Percentiles rank a stretch among this genome's conserved stretches.
phyloP scores from a whole-genome alignment of 2,329 filamentous ascomycete genomes.

The Cladosporium colombiae region DNA sequence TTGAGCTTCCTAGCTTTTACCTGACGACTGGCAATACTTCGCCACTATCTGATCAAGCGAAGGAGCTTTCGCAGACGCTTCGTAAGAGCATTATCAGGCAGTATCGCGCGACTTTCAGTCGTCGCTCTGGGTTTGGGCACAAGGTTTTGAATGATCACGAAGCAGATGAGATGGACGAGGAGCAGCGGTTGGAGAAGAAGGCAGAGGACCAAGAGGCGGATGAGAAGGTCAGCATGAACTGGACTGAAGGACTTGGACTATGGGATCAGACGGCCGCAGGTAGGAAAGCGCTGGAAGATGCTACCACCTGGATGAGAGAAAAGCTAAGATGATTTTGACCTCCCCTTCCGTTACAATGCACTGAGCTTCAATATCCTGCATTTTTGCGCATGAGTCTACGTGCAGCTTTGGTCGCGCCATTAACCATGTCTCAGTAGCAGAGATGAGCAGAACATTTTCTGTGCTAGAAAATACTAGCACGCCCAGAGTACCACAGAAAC shows the following conservation, averaged over 20 bases:
- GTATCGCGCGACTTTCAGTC: conserved; percentile 6
- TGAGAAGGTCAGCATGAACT: conserved; percentile 37
- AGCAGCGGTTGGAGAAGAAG: conserved; percentile 39
- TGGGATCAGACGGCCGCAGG: conserved; percentile 28
- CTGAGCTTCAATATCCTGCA: neutral
- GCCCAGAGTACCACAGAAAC: too few species aligned
- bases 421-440: neutral
- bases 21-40: conserved; percentile 43
- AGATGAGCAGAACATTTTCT: too few species aligned
- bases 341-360: neutral
- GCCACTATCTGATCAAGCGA: conserved; percentile 42
- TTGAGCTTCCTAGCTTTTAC: conserved; percentile 45
- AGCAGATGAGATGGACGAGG: conserved; percentile 28
- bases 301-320: conserved; percentile 27
- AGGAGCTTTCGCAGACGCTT: conserved; percentile 44
- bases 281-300: conserved; percentile 24
- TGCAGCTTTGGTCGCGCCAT: neutral
- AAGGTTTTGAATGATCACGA: conserved; percentile 29
- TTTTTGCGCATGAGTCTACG: neutral
- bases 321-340: conserved; percentile 14
- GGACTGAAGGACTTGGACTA: conserved; percentile 25
- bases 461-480: too few species aligned
- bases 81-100: conserved; percentile 43
- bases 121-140: conserved; percentile 21
- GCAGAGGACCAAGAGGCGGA: conserved; percentile 45